phyloP scores from a whole-genome alignment of 345 rosid genomes.

The Bretschneidera sinensis region DNA sequence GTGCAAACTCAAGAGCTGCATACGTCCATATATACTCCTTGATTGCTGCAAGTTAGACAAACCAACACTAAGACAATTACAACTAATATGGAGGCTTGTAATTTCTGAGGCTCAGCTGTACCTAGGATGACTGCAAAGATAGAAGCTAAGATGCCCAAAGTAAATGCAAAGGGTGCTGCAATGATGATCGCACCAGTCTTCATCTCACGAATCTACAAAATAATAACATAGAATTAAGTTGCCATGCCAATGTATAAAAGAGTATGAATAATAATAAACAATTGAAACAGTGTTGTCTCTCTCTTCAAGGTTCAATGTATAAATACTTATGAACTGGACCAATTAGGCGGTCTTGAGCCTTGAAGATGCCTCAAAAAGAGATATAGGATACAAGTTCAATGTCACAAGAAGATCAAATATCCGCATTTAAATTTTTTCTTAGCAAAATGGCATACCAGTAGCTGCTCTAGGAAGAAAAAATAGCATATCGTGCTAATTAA shows the following conservation, averaged over 20 bases:
- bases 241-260: background rate
- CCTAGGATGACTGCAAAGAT: slow-evolving; percentile 68
- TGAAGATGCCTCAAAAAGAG: background rate
- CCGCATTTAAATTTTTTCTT: background rate
- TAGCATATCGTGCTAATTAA: slow-evolving; percentile 84
- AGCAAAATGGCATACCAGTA: slow-evolving; percentile 56
- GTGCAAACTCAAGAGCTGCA: slow-evolving; percentile 86
- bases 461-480: slow-evolving; percentile 94
- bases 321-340: background rate
- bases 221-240: slow-evolving; percentile 1
- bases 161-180: slow-evolving; percentile 84
- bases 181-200: slow-evolving; percentile 58
- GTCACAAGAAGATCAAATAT: background rate
- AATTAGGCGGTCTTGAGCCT: background rate
- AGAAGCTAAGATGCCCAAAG: slow-evolving; percentile 66
- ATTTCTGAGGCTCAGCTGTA: slow-evolving; percentile 26
- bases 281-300: background rate
- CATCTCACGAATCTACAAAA: slow-evolving; percentile 58
- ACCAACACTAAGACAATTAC: background rate
- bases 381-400: background rate
- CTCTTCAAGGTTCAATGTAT: background rate
- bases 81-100: background rate
- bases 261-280: background rate
- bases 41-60: slow-evolving; percentile 47
- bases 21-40: slow-evolving; percentile 88